Conservation (phyloP, 2,329 filamentous ascomycete genomes). For the Colletotrichum filicis region DNA sequence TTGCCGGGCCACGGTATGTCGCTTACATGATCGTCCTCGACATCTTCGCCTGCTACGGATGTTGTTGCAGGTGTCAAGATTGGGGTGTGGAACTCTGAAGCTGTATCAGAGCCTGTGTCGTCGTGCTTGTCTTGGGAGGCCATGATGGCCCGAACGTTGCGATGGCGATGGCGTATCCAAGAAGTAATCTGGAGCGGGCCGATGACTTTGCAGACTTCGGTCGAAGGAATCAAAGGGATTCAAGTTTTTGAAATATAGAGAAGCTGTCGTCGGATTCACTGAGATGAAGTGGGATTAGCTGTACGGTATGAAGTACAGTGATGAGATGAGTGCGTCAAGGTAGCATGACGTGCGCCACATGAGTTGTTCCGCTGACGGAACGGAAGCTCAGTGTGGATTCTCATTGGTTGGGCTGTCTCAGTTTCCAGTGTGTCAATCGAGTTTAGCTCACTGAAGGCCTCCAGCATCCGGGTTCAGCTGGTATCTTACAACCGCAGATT, state of each 20-base stretch:
- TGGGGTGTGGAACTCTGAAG: background rate
- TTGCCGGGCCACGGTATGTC: constrained; percentile 35
- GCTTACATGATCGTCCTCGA: constrained; percentile 1
- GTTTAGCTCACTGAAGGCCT: background rate
- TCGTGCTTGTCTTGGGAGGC: background rate
- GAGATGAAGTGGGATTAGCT: background rate
- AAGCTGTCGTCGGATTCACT: too few relatives aligned
- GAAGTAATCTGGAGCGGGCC: too few relatives aligned
- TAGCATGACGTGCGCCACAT: background rate
- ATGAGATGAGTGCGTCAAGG: background rate
- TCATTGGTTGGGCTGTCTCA: background rate
- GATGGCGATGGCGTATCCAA: too few relatives aligned
- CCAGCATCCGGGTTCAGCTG: too few relatives aligned
- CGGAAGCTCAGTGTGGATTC: background rate
- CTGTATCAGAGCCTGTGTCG: background rate
- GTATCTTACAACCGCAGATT: background rate
- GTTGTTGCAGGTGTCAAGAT: background rate
- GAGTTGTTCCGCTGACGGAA: background rate
- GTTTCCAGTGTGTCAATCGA: background rate
- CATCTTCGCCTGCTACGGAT: background rate
- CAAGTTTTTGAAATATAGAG: too few relatives aligned
- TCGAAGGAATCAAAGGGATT: too few relatives aligned
- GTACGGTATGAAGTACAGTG: background rate
- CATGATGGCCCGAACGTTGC: background rate
- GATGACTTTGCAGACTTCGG: too few relatives aligned